Evolutionary conservation across 2,329 filamentous ascomycete genomes (phyloP).

Genomic region (Fusarium decemcellulare): DNA sequence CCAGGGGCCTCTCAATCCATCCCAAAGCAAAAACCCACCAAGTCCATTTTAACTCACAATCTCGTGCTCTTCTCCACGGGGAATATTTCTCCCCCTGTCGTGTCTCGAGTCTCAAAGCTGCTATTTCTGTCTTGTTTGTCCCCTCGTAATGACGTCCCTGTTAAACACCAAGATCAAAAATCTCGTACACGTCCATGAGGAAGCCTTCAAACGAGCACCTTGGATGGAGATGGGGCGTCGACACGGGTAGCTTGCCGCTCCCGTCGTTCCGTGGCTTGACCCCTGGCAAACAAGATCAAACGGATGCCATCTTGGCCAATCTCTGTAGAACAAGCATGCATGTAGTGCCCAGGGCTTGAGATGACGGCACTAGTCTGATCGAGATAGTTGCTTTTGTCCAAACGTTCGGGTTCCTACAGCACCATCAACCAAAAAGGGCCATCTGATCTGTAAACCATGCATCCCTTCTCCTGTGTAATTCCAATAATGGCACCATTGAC

Average conservation of each 20-base stretch:
- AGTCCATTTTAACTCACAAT: not conserved
- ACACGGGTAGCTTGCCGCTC: constrained; percentile 26
- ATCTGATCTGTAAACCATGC: constrained; percentile 7
- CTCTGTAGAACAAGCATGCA: constrained; percentile 12
- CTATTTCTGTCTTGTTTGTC: constrained; percentile 41
- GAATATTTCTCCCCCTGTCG: constrained; percentile 15
- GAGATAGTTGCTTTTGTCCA: constrained; percentile 19
- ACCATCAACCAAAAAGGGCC: constrained; percentile 11
- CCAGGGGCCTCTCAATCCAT: constrained; percentile 14
- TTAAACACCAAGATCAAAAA: constrained; percentile 11
- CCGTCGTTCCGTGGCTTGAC: constrained; percentile 25
- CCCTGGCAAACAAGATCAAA: constrained; percentile 34
- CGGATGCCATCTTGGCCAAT: constrained; percentile 19
- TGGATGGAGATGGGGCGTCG: constrained; percentile 21
- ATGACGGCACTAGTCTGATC: constrained; percentile 22
- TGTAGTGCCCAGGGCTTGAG: not conserved
- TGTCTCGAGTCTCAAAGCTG: constrained; percentile 18
- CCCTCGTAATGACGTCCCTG: constrained; percentile 23
- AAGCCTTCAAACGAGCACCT: constrained; percentile 14
- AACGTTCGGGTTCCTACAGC: constrained; percentile 35
- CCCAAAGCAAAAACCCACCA: not conserved
- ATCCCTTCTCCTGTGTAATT: not conserved
- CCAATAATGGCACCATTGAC: constrained; percentile 4
- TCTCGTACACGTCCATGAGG: constrained; percentile 1
- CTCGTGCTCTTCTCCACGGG: constrained; percentile 17